Evolutionary conservation across 1,139 yeast genomes (phyloP), one percentile per base, ranked within the genome.

Genomic region (Yamadazyma triangularis): DNA sequence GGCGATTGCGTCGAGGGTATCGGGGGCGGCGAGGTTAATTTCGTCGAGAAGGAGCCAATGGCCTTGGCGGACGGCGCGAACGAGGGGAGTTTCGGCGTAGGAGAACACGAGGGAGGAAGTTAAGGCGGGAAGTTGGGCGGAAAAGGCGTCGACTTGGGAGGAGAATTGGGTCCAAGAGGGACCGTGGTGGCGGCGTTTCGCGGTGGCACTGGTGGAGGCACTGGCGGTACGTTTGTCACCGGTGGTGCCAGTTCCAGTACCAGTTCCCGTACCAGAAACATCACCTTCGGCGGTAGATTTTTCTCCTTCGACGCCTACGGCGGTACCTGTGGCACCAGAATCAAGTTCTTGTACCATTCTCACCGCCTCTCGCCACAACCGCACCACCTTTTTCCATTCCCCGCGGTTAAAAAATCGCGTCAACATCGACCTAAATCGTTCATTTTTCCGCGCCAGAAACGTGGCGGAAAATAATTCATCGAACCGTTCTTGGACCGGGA

Each of bases 11-110:
- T 93, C 99, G 35, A 93, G 61, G 0, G 93, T 96, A 2, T 97
- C 86, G 56, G 93, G 99, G 0, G 97, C 87, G 0, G 98, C 98
- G 42, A 93, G 67, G 53, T 93, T 93, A 98, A 93, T 91, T 61
- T 93, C 99, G 63, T 93, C 99, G 15, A 93, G 62, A 27, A 93
- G 61, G 11, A 93, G 98, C 99, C 99, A 93, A 51, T 89, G 95
- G 44, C 99, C 99, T 30, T 66, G 66, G 55, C 89, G 89, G 98
- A 93, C 91, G 0, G 99, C 98, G 48, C 95, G 70, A 41, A 93
- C 67, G 53, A 91, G 93, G 13, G 98, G 98, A 3, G 98, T 98
- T 62, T 91, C 97, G 44, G 93, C 71, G 98, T 98, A 93, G 2
- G 77, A 83, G 62, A 93, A 93, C 19, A 97, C 97, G 4, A 95